These are phyloP conservation scores for Suhomyces wounanorum DNA, from an alignment of 1,139 yeast genomes.

Conservation along the genomic window DNA sequence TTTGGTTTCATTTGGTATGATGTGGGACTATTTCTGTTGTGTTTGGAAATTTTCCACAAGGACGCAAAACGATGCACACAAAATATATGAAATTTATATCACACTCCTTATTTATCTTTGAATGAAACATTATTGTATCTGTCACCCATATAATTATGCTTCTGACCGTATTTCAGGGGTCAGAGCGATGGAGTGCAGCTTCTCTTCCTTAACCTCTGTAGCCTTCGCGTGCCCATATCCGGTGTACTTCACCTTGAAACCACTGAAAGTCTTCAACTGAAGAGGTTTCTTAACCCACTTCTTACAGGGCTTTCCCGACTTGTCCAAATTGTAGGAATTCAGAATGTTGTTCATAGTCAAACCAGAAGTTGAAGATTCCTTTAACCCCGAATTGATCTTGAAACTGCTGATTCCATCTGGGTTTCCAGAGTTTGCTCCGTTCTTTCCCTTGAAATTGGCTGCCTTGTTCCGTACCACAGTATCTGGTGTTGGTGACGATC, in stretches of 20 bases:
- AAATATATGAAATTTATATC: too few relatives aligned
- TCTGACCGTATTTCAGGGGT: constrained; percentile 13
- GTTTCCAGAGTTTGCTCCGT: constrained; percentile 4
- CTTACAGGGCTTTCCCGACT: constrained; percentile 50
- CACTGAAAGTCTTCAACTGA: constrained; percentile 60
- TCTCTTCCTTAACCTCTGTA: constrained; percentile 7
- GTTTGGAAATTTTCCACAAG: too few relatives aligned
- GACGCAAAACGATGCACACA: too few relatives aligned
- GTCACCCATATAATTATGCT: constrained; percentile 2
- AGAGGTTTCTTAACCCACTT: constrained; percentile 53
- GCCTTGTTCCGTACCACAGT: constrained; percentile 7
- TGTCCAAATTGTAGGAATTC: constrained; percentile 42
- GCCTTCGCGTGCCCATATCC: constrained; percentile 33
- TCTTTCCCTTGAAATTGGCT: constrained; percentile 10
- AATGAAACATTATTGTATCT: background rate
- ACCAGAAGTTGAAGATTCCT: constrained; percentile 47
- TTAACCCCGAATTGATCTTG: constrained; percentile 43
- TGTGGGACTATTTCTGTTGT: too few relatives aligned
- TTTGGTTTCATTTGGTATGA: too few relatives aligned
- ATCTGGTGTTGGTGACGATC: constrained; percentile 28
- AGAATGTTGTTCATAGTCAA: constrained; percentile 42
- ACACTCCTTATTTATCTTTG: too few relatives aligned
- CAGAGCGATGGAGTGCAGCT: constrained; percentile 4
- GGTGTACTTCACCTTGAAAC: constrained; percentile 46
- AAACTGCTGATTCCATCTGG: constrained; percentile 22